Evolutionary conservation across 352 stramenopile genomes (phyloP), one percentile per base, ranked within the genome.

Genomic region (Globisporangium takayamanum): DNA sequence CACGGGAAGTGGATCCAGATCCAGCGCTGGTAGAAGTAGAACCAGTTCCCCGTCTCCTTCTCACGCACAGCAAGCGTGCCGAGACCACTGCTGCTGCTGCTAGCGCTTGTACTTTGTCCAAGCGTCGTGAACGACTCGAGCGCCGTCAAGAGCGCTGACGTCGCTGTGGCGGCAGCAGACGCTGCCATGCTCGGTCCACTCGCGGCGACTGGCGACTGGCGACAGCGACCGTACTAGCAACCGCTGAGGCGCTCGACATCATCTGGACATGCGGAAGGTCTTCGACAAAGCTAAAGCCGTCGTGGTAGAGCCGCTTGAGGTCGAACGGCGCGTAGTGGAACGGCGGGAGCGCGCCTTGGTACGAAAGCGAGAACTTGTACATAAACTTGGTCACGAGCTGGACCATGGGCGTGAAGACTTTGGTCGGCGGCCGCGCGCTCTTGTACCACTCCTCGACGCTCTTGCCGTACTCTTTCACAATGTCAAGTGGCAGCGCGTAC

Each of bases 1-100:
- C 91, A 97, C n/a, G 89, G 87, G 63, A 94, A 97, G 53, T 96
- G 83, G 55, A 97, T 94, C 91, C 91, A 97, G 25, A 97, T 79
- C 91, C 91, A 97, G 39, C 91, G 82, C 60, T 95, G 80, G 61
- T 96, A 97, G 60, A 87, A 94, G 67, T 91, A 97, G 50, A 95
- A 90, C 53, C 79, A 74, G 58, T 92, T 87, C 48, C 68, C 69
- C 5, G 60, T 45, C 60, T 36, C 64, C 62, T 25, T 84, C 70
- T 28, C 84, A 79, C 50, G 87, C 72, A 25, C 74, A 81, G 25
- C 59, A 50, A 41, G 63, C 48, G 33, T 50, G 25, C 41, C n/a
- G 33, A 8, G 49, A 12, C 15, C 15, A n/a, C 16, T 45, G 30
- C 28, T 41, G 41, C 20, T 44, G 42, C 41, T 58, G 26, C 5